Base-by-base conservation (phyloP, 139 green algal genomes). In the Desmodesmus armatus region DNA sequence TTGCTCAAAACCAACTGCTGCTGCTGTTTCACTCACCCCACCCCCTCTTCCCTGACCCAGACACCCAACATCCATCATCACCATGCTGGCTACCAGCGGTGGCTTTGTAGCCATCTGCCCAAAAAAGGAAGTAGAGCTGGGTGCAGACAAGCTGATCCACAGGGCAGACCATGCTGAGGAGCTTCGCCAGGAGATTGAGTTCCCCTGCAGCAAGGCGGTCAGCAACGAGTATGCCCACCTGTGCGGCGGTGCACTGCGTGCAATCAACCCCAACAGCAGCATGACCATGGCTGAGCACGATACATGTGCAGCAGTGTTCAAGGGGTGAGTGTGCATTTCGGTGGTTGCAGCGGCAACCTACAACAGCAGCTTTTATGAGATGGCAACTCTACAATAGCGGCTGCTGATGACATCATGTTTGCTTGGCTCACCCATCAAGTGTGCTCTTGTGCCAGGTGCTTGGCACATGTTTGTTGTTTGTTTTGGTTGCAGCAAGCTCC, bases 201-300 rank as follows among this genome's bases (percentile, higher is more conserved):
- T 62, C 44, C 39, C 21, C 41, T 35, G n/a, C 27, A 47, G 67
- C 49, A 23, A 62, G 49, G 41, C n/a, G n/a, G n/a, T n/a, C n/a
- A 29, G 67, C 80, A 86, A 80, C 25, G n/a, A 63, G 37, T 86
- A 80, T 55, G 80, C 80, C 9, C 73, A 53, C 51, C 80, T 86
- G 37, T 69, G 69, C 33, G 80, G 80, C n/a, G 80, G 80, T 29
- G 80, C 47, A 35, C 69, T 86, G 7, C 80, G 80, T 21, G 80
- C 80, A 6, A 53, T 86, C 67, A 86, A 86, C 70, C 80, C 80
- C 33, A 79, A 55, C 80, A 72, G 66, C 66, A 79, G 67, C 49
- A 78, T 86, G 67, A 80, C 80, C 15, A 25, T 86, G 27, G 51
- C 69, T n/a, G 47, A 86, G 69, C 44, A 27, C 21, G 72, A 76